These are phyloP conservation scores for Psilocybe azurescens DNA, from an alignment of 768 basidiomycete genomes.

Conservation along the genomic window DNA sequence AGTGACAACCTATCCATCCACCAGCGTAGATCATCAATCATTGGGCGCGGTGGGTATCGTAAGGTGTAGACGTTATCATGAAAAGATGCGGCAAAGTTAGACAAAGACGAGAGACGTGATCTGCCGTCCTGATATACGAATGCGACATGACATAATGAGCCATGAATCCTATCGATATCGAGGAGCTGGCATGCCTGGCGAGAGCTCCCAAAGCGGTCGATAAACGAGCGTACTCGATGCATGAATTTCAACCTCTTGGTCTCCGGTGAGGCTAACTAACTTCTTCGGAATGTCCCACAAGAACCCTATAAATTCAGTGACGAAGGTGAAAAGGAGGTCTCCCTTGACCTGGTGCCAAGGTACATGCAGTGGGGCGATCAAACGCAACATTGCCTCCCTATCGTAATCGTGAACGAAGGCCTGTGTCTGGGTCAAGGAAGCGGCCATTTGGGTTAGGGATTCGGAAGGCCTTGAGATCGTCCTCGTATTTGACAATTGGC, in stretches of 20 bases:
- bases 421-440: neutral
- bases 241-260: neutral
- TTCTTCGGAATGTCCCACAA: neutral
- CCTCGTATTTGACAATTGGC: constrained; percentile 2
- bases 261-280: neutral
- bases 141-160: neutral
- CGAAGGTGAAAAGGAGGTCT: neutral
- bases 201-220: neutral
- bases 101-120: neutral
- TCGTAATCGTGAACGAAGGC: neutral
- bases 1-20: neutral
- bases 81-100: neutral
- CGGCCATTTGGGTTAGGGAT: neutral
- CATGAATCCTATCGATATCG: neutral
- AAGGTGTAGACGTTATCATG: neutral
- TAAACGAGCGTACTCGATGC: neutral
- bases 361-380: neutral
- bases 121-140: neutral
- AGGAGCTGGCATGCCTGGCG: neutral
- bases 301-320: neutral
- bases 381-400: neutral
- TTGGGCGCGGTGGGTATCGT: neutral
- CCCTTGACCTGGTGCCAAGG: constrained; percentile 5
- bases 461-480: constrained; percentile 13
- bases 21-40: neutral